Conservation (phyloP, 139 green algal species). For the Chlorella vulgaris region DNA sequence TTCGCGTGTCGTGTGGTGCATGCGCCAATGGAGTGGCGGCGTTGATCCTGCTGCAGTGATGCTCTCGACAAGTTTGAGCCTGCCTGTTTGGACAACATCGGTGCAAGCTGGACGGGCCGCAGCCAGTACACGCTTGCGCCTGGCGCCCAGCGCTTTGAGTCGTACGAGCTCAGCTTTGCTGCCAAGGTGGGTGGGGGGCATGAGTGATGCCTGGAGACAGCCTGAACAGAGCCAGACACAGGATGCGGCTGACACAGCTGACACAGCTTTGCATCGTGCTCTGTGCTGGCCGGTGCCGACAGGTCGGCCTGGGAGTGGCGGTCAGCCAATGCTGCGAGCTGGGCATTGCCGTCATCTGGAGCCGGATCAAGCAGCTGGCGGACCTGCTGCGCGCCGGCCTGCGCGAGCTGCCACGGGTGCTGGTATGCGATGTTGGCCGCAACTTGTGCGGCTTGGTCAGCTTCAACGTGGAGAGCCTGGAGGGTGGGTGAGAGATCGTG, state of each 20-base stretch:
- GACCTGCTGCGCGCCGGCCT: slow-evolving; percentile 42
- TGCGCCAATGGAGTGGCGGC: not conserved
- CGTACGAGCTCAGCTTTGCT: slow-evolving; percentile 73
- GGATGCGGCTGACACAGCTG: too few species aligned
- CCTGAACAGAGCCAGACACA: too few species aligned
- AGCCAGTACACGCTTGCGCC: slow-evolving; percentile 50
- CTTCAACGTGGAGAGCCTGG: slow-evolving; percentile 44
- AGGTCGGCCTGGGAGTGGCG: slow-evolving; percentile 68
- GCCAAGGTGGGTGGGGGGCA: slow-evolving; percentile 63
- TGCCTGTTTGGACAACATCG: slow-evolving; percentile 57
- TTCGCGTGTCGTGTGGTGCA: too few species aligned
- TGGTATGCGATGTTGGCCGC: slow-evolving; percentile 53
- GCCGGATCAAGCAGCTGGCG: slow-evolving; percentile 55
- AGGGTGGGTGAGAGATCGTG: not conserved
- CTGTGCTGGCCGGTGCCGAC: slow-evolving; percentile 11
- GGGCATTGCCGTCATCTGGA: slow-evolving; percentile 53
- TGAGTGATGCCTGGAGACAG: not conserved
- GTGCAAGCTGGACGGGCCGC: slow-evolving; percentile 48
- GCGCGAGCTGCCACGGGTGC: slow-evolving; percentile 32
- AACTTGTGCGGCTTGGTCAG: slow-evolving; percentile 75
- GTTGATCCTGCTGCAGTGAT: slow-evolving; percentile 26
- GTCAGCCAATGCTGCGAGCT: slow-evolving; percentile 56
- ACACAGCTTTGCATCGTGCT: too few species aligned
- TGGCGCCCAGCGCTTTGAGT: slow-evolving; percentile 62
- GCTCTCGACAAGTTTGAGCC: slow-evolving; percentile 56